phyloP scores from a whole-genome alignment of 495 filamentous ascomycete genomes.

The Darksidea phi region DNA sequence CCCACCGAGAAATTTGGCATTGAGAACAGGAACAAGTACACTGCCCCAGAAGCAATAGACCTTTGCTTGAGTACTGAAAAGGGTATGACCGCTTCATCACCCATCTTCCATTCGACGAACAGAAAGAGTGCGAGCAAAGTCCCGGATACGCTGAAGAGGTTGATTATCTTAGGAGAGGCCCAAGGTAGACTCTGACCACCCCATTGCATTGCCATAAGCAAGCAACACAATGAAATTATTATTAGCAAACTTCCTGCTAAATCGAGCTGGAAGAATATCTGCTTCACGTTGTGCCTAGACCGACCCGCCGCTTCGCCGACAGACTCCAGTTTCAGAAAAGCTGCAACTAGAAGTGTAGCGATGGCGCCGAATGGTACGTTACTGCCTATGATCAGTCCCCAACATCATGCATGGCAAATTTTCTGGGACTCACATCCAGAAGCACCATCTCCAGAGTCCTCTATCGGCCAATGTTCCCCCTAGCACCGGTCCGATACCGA shows the following conservation, averaged over 20 bases:
- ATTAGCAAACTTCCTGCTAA: constrained; percentile 1
- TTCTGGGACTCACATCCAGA: constrained; percentile 21
- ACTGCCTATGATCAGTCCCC: constrained; percentile 1
- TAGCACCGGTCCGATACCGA: constrained; percentile 42
- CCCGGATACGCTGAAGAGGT: constrained; percentile 26
- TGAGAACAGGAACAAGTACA: constrained; percentile 35
- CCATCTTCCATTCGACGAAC: constrained; percentile 13
- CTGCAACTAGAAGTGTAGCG: constrained; percentile 54
- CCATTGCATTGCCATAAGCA: constrained; percentile 27
- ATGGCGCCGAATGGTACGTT: constrained; percentile 62
- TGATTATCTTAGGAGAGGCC: constrained; percentile 8
- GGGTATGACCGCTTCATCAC: constrained; percentile 26
- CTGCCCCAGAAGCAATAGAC: constrained; percentile 25
- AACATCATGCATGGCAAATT: not conserved
- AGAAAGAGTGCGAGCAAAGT: constrained; percentile 19
- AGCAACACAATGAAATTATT: not conserved
- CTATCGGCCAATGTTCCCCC: constrained; percentile 41
- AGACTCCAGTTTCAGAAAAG: constrained; percentile 46
- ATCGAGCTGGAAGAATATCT: constrained; percentile 11
- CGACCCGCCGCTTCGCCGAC: not conserved
- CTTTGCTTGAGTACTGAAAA: constrained; percentile 27
- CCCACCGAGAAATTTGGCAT: constrained; percentile 35
- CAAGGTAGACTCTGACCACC: constrained; percentile 8
- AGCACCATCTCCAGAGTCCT: constrained; percentile 74
- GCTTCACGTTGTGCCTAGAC: constrained; percentile 22